Evolutionary conservation across 1,139 yeast species (phyloP), one percentile per base, ranked within the genome.

Genomic region (Blastobotrys illinoisensis): DNA sequence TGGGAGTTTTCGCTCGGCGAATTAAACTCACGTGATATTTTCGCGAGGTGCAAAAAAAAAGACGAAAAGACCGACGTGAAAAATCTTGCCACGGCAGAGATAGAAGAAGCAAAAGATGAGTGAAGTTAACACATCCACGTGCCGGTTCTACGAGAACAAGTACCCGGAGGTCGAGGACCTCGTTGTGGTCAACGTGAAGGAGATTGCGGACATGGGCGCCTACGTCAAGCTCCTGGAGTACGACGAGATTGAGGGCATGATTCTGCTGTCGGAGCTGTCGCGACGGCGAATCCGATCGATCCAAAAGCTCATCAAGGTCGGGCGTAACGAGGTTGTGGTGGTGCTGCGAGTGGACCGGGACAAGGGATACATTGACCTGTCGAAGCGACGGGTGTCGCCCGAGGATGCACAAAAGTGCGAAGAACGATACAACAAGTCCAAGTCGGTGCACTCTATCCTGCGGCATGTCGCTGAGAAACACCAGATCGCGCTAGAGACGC

Each of bases 231-330:
- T 93, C 63, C 80, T 93, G 63, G 99, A 93, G 74, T 93, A 95
- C 71, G 98, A 93, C 76, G 95, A 91, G 72, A 91, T 93, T 68
- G 99, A 93, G 76, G 99, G 99, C 68, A 93, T 93, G 99, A 96
- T 93, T 58, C 79, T 93, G 64, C 81, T 93, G 67, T 88, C 97
- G 46, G 99, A 93, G 76, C 81, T 93, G 65, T 90, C 98, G 44
- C 88, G 99, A 81, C 88, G 99, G 81, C 95, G 99, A 78, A 93
- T 93, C 69, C 83, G 99, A 74, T 89, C 97, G 55, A 93, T 93
- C 69, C 99, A 93, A 75, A 95, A 93, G 72, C 83, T 90, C 72
- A 91, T 93, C 73, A 88, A 97, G 77, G 98, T 93, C 59, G 99
- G 99, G 63, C 89, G 95, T 73, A 93, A 95, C 70, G 99, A 93